These are phyloP conservation scores for Niveomyces coronatus DNA, from an alignment of 2,329 filamentous ascomycete genomes.

Conservation along the genomic window DNA sequence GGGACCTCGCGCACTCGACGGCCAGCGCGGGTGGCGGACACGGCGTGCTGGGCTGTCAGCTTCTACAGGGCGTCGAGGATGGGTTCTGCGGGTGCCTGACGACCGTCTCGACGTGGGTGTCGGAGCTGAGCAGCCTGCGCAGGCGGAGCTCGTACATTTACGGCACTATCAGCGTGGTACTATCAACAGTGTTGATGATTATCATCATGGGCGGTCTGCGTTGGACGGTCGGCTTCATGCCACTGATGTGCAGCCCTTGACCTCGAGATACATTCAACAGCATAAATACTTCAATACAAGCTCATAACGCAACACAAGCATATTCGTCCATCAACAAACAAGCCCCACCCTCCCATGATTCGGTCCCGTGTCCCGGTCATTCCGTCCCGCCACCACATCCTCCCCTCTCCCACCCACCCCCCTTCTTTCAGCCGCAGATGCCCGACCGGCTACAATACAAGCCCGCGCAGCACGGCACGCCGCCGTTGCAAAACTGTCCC, in stretches of 20 bases:
- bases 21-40: slow-evolving; percentile 24
- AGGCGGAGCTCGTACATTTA: slow-evolving; percentile 56
- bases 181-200: slow-evolving; percentile 49
- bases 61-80: slow-evolving; percentile 56
- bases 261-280: no score
- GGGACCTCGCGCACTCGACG: slow-evolving; percentile 63
- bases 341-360: no score
- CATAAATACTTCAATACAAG: no score
- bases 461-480: slow-evolving; percentile 3
- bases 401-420: neutral
- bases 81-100: slow-evolving; percentile 59
- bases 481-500: slow-evolving; percentile 1
- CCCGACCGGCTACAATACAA: neutral
- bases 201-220: slow-evolving; percentile 64
- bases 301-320: no score
- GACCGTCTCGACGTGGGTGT: slow-evolving; percentile 58
- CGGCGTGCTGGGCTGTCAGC: slow-evolving; percentile 53
- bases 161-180: slow-evolving; percentile 48
- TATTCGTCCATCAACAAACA: no score
- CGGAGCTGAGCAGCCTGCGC: slow-evolving; percentile 44
- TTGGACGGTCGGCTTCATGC: slow-evolving; percentile 53
- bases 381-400: neutral
- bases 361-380: no score
- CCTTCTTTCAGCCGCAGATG: neutral
- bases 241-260: slow-evolving; percentile 24